phyloP scores from a whole-genome alignment of 2,329 filamentous ascomycete species.

The Chaetomium olivaceum region DNA sequence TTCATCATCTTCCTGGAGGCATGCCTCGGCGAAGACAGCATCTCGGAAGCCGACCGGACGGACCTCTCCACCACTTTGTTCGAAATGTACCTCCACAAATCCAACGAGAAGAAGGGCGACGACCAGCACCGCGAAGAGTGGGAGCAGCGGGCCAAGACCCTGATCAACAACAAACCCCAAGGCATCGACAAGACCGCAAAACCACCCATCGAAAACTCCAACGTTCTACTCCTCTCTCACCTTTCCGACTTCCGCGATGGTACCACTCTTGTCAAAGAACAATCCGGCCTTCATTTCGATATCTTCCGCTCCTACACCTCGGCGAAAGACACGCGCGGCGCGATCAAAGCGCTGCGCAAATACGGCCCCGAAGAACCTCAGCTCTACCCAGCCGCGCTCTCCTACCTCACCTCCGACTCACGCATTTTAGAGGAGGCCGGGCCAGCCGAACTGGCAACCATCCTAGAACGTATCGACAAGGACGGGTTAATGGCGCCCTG shows the following conservation, averaged over 20 bases:
- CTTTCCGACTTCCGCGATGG: constrained; percentile 87
- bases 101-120: constrained; percentile 69
- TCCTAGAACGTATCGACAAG: constrained; percentile 83
- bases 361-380: constrained; percentile 91
- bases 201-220: constrained; percentile 83
- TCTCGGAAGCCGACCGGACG: constrained; percentile 73
- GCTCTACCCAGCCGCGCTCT: constrained; percentile 86
- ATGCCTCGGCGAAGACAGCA: constrained; percentile 68
- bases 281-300: constrained; percentile 87
- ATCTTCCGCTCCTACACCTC: constrained; percentile 96
- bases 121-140: constrained; percentile 70
- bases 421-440: constrained; percentile 82
- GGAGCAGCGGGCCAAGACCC: constrained; percentile 85
- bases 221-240: constrained; percentile 88
- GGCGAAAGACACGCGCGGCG: constrained; percentile 85
- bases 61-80: constrained; percentile 95
- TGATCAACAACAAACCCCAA: constrained; percentile 66
- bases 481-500: constrained; percentile 89
- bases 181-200: not conserved
- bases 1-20: constrained; percentile 93
- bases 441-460: constrained; percentile 72
- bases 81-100: constrained; percentile 95
- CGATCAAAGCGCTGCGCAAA: constrained; percentile 84
- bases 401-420: constrained; percentile 88
- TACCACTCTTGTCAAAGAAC: constrained; percentile 88